These are phyloP conservation scores for Stipa capillata DNA, from an alignment of 176 grass and related monocot species.

Conservation along the genomic window DNA sequence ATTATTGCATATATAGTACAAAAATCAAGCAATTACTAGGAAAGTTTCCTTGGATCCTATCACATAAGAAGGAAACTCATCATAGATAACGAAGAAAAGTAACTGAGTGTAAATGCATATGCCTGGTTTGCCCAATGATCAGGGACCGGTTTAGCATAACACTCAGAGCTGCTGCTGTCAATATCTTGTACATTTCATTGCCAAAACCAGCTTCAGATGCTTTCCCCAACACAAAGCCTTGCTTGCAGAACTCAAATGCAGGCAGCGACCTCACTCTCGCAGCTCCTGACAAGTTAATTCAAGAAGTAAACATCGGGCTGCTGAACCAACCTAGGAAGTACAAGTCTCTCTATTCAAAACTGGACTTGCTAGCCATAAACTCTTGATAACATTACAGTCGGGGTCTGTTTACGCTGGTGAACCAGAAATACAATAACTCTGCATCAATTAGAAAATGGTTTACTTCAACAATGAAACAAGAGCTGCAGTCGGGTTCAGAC, in stretches of 20 bases:
- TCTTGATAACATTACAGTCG: neutral
- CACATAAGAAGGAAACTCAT: neutral
- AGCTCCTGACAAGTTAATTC: conserved; percentile 65
- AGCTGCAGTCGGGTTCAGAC: neutral
- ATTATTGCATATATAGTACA: neutral
- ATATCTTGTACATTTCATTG: conserved; percentile 98
- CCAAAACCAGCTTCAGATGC: conserved; percentile 94
- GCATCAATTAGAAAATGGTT: neutral
- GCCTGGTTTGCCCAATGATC: conserved; percentile 96
- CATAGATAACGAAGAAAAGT: conserved; percentile 37
- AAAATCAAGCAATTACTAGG: neutral
- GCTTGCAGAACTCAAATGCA: conserved; percentile 67
- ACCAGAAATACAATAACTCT: neutral
- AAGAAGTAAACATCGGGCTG: conserved; percentile 38
- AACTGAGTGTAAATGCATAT: conserved; percentile 50
- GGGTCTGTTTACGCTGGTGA: neutral
- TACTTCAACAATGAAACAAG: neutral
- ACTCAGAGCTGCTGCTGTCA: conserved; percentile 77
- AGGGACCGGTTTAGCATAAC: conserved; percentile 91
- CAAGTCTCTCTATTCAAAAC: conserved; percentile 9
- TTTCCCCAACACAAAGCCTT: conserved; percentile 94
- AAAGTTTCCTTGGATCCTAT: neutral
- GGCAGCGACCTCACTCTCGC: conserved; percentile 64
- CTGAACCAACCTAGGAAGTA: conserved; percentile 6
- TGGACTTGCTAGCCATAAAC: neutral